Evolutionary conservation across 1,139 yeast species (phyloP).

Genomic region (Pichia terricola): DNA sequence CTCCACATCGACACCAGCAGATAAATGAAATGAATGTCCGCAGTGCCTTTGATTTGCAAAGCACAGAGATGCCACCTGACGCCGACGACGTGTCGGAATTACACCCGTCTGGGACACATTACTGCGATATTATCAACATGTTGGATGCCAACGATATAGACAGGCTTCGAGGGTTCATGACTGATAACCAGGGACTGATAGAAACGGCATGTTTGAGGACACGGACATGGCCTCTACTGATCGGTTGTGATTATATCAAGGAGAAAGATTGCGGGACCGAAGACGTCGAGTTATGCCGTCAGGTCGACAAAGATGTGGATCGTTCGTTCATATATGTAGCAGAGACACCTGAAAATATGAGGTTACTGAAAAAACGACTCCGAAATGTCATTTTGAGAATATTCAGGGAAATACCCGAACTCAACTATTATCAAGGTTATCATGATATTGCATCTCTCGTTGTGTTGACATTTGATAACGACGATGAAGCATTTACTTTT

Average conservation of each 20-base stretch:
- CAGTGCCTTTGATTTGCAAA: no score
- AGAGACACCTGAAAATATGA: conserved; percentile 11
- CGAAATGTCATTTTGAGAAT: conserved; percentile 42
- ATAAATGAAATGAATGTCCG: no score
- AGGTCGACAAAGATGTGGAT: conserved; percentile 66
- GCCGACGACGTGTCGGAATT: no score
- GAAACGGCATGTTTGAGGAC: conserved; percentile 30
- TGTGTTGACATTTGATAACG: conserved; percentile 41
- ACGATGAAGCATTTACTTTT: conserved; percentile 35
- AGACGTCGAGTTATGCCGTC: conserved; percentile 24
- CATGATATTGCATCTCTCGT: conserved; percentile 77
- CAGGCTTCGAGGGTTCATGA: conserved; percentile 13
- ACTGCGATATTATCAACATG: not conserved
- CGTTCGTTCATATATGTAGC: conserved; percentile 48
- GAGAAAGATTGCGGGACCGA: not conserved
- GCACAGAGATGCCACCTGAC: no score
- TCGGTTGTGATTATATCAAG: conserved; percentile 1
- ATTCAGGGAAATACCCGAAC: conserved; percentile 48
- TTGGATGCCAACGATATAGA: conserved; percentile 11
- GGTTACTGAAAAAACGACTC: conserved; percentile 32
- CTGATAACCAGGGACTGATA: conserved; percentile 41
- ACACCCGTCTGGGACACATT: no score
- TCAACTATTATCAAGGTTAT: conserved; percentile 84
- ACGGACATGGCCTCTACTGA: conserved; percentile 40
- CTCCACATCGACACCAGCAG: no score